Evolutionary conservation across 805 yeast genomes (phyloP), one percentile per base, ranked within the genome.

Genomic region (Candida alai): DNA sequence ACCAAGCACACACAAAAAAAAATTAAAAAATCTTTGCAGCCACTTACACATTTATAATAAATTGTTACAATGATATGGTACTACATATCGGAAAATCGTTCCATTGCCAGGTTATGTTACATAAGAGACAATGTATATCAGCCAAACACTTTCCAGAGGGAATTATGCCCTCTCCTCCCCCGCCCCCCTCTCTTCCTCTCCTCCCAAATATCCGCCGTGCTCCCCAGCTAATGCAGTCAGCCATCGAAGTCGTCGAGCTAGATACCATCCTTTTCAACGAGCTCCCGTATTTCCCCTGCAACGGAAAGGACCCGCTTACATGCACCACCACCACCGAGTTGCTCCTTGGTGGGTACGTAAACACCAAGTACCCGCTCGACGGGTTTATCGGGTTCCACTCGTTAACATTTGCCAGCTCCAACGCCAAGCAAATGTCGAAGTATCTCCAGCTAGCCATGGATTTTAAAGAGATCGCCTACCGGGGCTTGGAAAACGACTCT

Each of bases 381-480:
- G 68, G 60, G 10, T 47, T 65, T 37, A 19, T 56, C 6, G 74
- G 71, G n/a, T 84, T 80, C 49, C 79, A 75, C 56, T 80, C 80
- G 47, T 66, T 84, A 3, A 80, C 82, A 10, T 75, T 82, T 68
- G 81, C 79, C 40, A 82, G 80, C 9, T 73, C 85, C n/a, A 83
- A 84, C 43, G 84, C 90, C 16, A 77, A 74, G 40, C 76, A 75
- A 40, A 62, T 76, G 28, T 80, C 94, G 1, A 51, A 58, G 15
- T 73, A 69, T 49, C 74, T 80, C 38, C 66, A 74, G 28, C 48
- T 64, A 11, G 58, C 72, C 5, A 70, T 76, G 57, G 95, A 94
- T 0, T 86, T 86, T 54, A 44, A 60, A 14, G 74, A 70, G 23
- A 53, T 79, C 24, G 93, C 88, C 1, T 74, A 69, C 45, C 67